A percentile compares a stretch with the other conserved stretches of the same genome.
phyloP scores from a whole-genome alignment of 2,329 filamentous ascomycete species.

The Aureobasidium lini region DNA sequence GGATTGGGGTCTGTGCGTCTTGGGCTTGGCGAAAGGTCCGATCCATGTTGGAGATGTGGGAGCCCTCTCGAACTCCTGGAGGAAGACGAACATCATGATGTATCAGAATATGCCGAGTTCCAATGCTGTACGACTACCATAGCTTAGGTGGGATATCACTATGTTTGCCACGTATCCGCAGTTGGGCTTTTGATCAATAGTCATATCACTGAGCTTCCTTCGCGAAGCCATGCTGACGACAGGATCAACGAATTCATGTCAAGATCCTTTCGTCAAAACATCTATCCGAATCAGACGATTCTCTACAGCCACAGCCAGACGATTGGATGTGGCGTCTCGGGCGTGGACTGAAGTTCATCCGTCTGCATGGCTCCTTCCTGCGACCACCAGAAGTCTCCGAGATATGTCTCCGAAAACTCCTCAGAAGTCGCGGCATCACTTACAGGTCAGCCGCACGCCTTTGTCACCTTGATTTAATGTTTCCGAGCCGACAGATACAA shows the following conservation, averaged over 20 bases:
- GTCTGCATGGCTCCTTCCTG: not conserved
- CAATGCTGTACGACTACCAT: no score
- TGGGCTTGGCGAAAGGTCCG: not conserved
- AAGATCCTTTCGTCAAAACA: not conserved
- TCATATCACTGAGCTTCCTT: not conserved
- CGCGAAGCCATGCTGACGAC: no score
- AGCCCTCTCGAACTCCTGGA: not conserved
- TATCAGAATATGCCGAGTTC: no score
- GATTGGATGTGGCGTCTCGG: not conserved
- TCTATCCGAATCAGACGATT: no score
- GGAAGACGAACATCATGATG: not conserved
- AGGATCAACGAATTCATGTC: no score
- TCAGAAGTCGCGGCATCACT: not conserved
- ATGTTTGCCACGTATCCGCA: no score
- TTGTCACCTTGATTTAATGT: not conserved
- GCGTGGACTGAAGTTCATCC: not conserved
- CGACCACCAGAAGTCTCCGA: not conserved
- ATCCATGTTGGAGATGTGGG: no score
- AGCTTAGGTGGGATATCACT: no score
- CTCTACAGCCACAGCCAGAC: not conserved
- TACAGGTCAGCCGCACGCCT: not conserved
- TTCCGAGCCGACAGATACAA: not conserved
- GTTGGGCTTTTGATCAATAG: not conserved
- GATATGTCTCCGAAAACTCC: constrained; percentile 7
- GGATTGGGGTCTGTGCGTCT: constrained; percentile 2